These are phyloP conservation scores for Bromus sterilis DNA, from an alignment of 176 grass and related monocot genomes.

Conservation along the genomic window DNA sequence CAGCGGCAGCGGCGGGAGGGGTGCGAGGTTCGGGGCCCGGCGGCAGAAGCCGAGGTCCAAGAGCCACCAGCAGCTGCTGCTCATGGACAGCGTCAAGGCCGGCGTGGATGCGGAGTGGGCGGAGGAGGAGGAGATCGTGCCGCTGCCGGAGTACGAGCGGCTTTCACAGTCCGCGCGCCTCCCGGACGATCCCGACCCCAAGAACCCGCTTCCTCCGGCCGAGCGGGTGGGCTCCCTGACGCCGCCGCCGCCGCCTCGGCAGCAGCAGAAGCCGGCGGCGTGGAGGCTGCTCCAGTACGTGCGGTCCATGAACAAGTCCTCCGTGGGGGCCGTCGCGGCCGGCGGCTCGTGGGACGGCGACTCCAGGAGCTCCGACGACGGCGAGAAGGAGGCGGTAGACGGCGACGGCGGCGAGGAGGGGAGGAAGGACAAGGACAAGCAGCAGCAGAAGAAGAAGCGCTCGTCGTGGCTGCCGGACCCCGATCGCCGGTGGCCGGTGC, in stretches of 20 bases:
- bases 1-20: neutral
- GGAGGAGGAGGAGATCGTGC: conserved; percentile 58
- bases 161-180: conserved; percentile 51
- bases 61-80: conserved; percentile 25
- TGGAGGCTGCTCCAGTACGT: conserved; percentile 68
- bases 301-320: conserved; percentile 19
- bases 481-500: neutral
- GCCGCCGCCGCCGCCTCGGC: neutral
- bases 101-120: neutral
- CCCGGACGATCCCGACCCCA: neutral
- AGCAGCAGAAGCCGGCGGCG: conserved; percentile 51
- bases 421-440: neutral
- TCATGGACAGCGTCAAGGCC: conserved; percentile 45
- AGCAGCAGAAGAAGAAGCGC: neutral
- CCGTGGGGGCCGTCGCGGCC: neutral
- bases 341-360: conserved; percentile 26
- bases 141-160: conserved; percentile 61
- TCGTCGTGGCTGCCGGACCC: neutral
- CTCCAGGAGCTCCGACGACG: conserved; percentile 46
- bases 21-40: neutral
- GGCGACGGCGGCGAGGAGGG: neutral
- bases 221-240: neutral
- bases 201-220: neutral
- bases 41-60: conserved; percentile 9
- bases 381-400: conserved; percentile 13